Base-by-base conservation (phyloP, 495 filamentous ascomycete species). In the Xanthoparmelia taractica region DNA sequence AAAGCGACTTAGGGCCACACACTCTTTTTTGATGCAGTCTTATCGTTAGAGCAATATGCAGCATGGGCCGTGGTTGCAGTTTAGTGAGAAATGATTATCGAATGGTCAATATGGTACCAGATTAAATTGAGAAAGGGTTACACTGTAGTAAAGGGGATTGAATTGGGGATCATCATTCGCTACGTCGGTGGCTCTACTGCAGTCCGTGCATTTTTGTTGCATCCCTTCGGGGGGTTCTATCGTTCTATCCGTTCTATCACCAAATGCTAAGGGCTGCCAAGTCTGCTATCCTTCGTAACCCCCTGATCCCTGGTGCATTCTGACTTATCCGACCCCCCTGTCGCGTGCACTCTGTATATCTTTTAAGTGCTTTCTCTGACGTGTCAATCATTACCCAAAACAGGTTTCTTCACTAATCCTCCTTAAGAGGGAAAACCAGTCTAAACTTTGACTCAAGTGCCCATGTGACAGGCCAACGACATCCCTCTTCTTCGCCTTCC, bases 331-430 rank as follows among this genome's bases (percentile, higher is more conserved):
- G 1, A 2, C 1, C 17, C 50, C 17, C 29, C 50, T 15, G n/a
- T 34, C 15, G 17, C 13, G 2, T 50, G 25, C n/a, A n/a, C n/a
- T n/a, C n/a, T n/a, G n/a, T n/a, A n/a, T n/a, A n/a, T n/a, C n/a
- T n/a, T n/a, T n/a, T n/a, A n/a, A n/a, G n/a, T n/a, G n/a, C n/a
- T n/a, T n/a, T n/a, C n/a, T n/a, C n/a, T 63, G 61, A 63, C 61
- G 61, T 63, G 61, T 63, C 61, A 63, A 63, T 63, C 61, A 25
- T 63, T 63, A 40, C 61, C 56, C 55, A 11, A 58, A 38, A 27
- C 20, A 41, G 56, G 4, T 58, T 7, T 17, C 15, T 8, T 0
- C 23, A 0, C 47, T 50, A 50, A 50, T 5, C 47, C 47, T 13
- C 12, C 15, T 25, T 2, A 12, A 48, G 47, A n/a, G n/a, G n/a